Evolutionary conservation across 2,329 filamentous ascomycete species (phyloP).

Genomic region (Samsoniella hepiali): DNA sequence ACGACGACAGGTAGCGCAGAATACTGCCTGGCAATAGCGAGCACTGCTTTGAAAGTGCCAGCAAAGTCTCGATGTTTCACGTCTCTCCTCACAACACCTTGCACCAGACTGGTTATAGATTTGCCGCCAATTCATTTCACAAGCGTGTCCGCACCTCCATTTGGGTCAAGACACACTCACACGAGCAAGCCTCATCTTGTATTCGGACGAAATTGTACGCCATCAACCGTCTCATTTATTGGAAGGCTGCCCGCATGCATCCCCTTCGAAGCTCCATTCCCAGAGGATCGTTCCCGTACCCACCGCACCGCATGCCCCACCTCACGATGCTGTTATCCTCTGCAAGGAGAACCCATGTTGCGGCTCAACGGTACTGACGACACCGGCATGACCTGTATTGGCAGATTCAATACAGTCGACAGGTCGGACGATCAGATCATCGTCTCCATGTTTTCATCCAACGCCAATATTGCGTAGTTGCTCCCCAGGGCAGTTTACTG

Average conservation of each 20-base stretch:
- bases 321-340: conserved; percentile 10
- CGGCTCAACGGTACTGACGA: conserved; percentile 8
- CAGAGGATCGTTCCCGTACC: conserved; percentile 15
- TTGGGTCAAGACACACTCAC: not conserved
- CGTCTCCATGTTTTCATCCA: not conserved
- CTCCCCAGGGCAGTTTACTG: not conserved
- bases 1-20: not conserved
- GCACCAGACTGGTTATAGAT: too few species aligned
- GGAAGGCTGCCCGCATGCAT: not conserved
- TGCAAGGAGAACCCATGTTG: not conserved
- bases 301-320: conserved; percentile 4
- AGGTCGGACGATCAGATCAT: not conserved
- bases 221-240: not conserved
- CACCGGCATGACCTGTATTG: not conserved
- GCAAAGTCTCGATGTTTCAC: not conserved
- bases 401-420: not conserved
- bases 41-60: too few species aligned
- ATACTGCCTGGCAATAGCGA: too few species aligned
- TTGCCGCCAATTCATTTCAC: not conserved
- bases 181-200: not conserved
- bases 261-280: not conserved
- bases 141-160: too few species aligned
- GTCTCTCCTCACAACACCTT: too few species aligned
- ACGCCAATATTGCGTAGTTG: not conserved
- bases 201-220: not conserved